Evolutionary conservation across 2,329 filamentous ascomycete species (phyloP), one percentile per base, ranked within the genome.

Genomic region (Paracoccidioides lutzii): DNA sequence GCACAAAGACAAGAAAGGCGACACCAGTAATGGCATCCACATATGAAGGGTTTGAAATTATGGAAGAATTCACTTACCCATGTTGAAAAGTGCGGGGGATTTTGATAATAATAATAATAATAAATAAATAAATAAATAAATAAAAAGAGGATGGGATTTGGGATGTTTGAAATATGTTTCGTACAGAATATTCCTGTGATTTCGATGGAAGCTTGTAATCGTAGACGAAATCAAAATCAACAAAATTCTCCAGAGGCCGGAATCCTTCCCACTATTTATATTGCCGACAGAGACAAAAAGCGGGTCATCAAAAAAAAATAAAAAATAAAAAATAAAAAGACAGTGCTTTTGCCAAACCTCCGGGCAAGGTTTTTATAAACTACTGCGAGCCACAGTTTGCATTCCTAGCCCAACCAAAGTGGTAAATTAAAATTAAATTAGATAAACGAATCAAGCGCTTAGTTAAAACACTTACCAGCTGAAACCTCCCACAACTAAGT

Each of bases 41-140:
- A 40, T 28, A 14, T 2, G 37, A 42, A 10, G 8, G 4, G 15
- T 1, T 42, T 22, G 37, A 50, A 37, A 38, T n/a, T 0, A 4
- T 15, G n/a, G 33, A 22, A 22, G 22, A 14, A 10, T 38, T 50
- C 32, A 30, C 50, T 41, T 38, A 52, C 50, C 50, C 50, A 52
- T 52, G 50, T 42, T 42, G 50, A 42, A 52, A 42, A 52, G 32
- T 52, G 50, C 50, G 50, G 50, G 38, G 38, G 42, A 52, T 12
- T 42, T 52, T 22, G 22, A 2, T 22, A 15, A 22, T 44, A 12
- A 38, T 33, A 22, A 33, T 22, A 22, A 22, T 22, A 22, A 22
- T 2, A 22, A 22, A 22, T 22, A 22, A 22, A 22, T 22, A 22
- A 22, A 22, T 2, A 22, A 22, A 22, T 22, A 22, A 22, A 22